These are phyloP conservation scores for Rhododendron henanense DNA, from an alignment of 148 eudicot genomes.

Conservation along the genomic window DNA sequence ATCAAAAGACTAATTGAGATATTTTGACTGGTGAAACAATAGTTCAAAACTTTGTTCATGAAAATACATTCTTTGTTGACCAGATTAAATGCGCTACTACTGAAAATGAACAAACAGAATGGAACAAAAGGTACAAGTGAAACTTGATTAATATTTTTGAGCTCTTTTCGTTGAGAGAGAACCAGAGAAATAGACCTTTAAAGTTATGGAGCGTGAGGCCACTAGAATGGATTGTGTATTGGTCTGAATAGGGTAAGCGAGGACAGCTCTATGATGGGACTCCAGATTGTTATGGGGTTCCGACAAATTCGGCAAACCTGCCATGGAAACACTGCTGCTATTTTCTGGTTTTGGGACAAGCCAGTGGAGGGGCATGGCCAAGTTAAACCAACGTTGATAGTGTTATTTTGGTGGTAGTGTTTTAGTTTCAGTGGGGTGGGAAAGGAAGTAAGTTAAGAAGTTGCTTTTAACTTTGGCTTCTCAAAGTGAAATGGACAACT, in stretches of 20 bases:
- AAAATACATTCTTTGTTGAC: neutral
- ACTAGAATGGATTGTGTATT: constrained; percentile 29
- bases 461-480: constrained; percentile 30
- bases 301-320: constrained; percentile 18
- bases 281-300: constrained; percentile 17
- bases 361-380: constrained; percentile 26
- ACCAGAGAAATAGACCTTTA: constrained; percentile 50
- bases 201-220: constrained; percentile 43
- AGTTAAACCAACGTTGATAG: constrained; percentile 10
- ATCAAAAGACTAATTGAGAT: neutral
- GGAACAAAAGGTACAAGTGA: neutral
- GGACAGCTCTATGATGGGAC: constrained; percentile 20
- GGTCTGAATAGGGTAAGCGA: constrained; percentile 31
- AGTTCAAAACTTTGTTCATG: neutral
- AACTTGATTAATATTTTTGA: neutral
- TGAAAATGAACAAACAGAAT: neutral
- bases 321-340: constrained; percentile 19
- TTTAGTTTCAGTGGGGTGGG: constrained; percentile 16
- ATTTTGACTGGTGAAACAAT: neutral
- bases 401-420: constrained; percentile 11
- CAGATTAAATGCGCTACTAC: neutral
- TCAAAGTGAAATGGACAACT: constrained; percentile 16
- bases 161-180: neutral
- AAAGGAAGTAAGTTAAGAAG: constrained; percentile 23
- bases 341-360: constrained; percentile 31